Conservation (phyloP, 1,139 yeast genomes). For the Kodamaea derodonti region DNA sequence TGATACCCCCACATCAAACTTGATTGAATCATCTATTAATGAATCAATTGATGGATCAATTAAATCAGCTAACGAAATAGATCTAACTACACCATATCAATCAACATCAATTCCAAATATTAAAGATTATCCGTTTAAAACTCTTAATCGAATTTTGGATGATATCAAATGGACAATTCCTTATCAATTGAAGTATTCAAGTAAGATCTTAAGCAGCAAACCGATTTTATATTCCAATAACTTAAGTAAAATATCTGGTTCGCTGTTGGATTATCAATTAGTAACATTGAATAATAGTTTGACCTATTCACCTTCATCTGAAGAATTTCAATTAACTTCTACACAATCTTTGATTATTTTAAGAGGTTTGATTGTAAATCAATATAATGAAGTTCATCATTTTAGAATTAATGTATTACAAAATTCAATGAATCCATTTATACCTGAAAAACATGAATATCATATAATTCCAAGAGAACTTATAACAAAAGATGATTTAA, state of each 20-base stretch:
- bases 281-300: slow-evolving; percentile 33
- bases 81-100: too few relatives aligned
- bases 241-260: slow-evolving; percentile 19
- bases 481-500: slow-evolving; percentile 28
- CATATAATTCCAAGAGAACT: slow-evolving; percentile 26
- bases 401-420: slow-evolving; percentile 31
- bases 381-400: slow-evolving; percentile 23
- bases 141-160: slow-evolving; percentile 62
- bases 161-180: slow-evolving; percentile 51
- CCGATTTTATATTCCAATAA: slow-evolving; percentile 35
- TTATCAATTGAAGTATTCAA: slow-evolving; percentile 16
- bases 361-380: slow-evolving; percentile 31
- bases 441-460: slow-evolving; percentile 33
- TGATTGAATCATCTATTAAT: background rate
- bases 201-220: slow-evolving; percentile 25
- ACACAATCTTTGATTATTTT: slow-evolving; percentile 22
- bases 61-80: too few relatives aligned
- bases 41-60: background rate
- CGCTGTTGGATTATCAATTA: slow-evolving; percentile 16
- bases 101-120: background rate
- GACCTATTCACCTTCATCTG: slow-evolving; percentile 28
- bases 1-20: background rate
- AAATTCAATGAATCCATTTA: slow-evolving; percentile 19
- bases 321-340: slow-evolving; percentile 12
- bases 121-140: slow-evolving; percentile 43